These are phyloP conservation scores for Herpetomonas samuelpessoai DNA, from an alignment of 208 protist genomes.

Conservation along the genomic window DNA sequence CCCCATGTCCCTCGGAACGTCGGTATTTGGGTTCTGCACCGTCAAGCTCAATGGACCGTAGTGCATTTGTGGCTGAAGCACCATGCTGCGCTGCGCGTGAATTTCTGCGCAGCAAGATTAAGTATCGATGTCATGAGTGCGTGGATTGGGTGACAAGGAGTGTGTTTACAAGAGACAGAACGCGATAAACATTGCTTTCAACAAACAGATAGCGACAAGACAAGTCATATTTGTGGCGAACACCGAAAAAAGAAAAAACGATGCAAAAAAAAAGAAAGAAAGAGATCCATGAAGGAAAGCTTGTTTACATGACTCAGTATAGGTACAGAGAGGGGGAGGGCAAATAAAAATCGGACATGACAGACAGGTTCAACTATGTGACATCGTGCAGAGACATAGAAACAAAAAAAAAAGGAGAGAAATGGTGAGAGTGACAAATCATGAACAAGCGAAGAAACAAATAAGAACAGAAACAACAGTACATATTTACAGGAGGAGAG, in stretches of 20 bases:
- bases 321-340: constrained; percentile 3
- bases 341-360: constrained; percentile 21
- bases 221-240: not conserved
- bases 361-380: constrained; percentile 8
- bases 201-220: not conserved
- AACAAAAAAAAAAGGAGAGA: constrained; percentile 3
- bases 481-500: not conserved
- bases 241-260: not conserved
- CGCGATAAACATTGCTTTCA: too few species aligned
- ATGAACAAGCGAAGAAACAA: not conserved
- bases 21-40: too few species aligned
- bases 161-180: too few species aligned
- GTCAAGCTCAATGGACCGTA: too few species aligned
- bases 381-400: not conserved
- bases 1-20: too few species aligned
- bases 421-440: not conserved
- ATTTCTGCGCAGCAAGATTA: too few species aligned
- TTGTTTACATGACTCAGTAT: not conserved
- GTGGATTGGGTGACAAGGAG: too few species aligned
- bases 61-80: too few species aligned
- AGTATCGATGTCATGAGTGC: too few species aligned
- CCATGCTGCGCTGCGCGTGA: too few species aligned
- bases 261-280: not conserved
- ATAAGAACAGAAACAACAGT: constrained; percentile 10
- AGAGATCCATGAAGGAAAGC: not conserved